phyloP scores from a whole-genome alignment of 345 rosid species.

The Brassica nigra region DNA sequence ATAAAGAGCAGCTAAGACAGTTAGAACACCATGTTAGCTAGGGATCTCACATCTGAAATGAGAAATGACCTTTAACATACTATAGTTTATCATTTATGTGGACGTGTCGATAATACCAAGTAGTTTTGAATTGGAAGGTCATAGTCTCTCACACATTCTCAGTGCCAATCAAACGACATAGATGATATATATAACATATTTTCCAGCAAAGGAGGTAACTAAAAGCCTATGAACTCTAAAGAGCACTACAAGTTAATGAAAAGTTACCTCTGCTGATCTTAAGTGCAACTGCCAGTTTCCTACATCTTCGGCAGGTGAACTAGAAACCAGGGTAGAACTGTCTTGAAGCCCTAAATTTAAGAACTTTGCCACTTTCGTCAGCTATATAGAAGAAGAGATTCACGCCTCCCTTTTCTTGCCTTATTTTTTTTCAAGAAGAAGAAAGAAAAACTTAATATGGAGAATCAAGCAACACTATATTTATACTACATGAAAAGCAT shows the following conservation, averaged over 20 bases:
- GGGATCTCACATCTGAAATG: no score
- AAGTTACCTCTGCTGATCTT: constrained; percentile 63
- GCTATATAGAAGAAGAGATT: constrained; percentile 92
- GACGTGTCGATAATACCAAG: no score
- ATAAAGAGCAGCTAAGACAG: constrained; percentile 4
- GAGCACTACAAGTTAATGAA: neutral
- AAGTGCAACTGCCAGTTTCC: constrained; percentile 93
- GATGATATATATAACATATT: no score
- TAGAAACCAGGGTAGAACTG: constrained; percentile 74
- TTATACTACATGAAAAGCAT: no score
- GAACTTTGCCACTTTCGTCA: constrained; percentile 76
- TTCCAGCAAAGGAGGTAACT: constrained; percentile 1
- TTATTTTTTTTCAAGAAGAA: neutral
- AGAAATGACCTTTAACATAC: no score
- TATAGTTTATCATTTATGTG: neutral
- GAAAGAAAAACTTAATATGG: neutral
- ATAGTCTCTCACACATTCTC: neutral
- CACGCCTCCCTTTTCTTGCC: constrained; percentile 44
- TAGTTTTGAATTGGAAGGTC: no score
- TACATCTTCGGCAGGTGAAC: constrained; percentile 63
- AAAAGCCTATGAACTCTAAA: neutral
- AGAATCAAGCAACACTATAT: neutral
- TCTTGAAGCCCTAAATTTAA: constrained; percentile 54
- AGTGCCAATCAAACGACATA: neutral
- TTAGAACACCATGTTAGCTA: neutral